Conservation (phyloP, 345 rosid genomes). For the Melaleuca quinquenervia region DNA sequence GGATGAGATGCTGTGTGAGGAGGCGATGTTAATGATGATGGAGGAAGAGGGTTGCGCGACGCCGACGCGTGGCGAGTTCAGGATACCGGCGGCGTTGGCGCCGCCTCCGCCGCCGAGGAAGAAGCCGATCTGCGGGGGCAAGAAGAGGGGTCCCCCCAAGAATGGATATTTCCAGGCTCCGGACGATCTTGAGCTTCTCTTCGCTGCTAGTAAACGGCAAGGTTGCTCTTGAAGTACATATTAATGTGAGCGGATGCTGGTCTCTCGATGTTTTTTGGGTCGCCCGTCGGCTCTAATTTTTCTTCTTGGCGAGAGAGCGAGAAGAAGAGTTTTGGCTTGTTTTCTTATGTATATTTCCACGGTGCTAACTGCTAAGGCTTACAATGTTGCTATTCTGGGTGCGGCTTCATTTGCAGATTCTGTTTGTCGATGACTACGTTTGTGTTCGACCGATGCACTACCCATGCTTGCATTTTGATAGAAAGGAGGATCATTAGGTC, state of each 20-base stretch:
- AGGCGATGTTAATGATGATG: background rate
- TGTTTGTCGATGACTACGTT: background rate
- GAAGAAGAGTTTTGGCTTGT: background rate
- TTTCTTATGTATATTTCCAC: background rate
- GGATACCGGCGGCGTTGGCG: conserved; percentile 7
- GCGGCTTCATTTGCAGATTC: background rate
- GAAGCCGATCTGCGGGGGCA: conserved; percentile 10
- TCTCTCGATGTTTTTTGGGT: background rate
- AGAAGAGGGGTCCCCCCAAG: conserved; percentile 12
- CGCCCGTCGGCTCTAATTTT: background rate
- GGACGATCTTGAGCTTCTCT: conserved; percentile 21
- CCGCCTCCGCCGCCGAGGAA: conserved; percentile 28
- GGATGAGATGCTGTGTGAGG: background rate
- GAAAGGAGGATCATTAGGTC: background rate
- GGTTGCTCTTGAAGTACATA: background rate
- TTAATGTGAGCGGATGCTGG: background rate
- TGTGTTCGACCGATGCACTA: background rate
- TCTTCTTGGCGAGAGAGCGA: background rate
- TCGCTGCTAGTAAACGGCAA: background rate
- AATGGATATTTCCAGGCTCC: conserved; percentile 20
- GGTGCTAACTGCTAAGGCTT: background rate
- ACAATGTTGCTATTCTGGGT: background rate
- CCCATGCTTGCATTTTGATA: background rate
- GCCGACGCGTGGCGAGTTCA: conserved; percentile 14
- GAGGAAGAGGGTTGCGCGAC: conserved; percentile 9